Evolutionary conservation across 192 early-diverging fungal genomes (phyloP), one percentile per base, ranked within the genome.

Genomic region (Backusella circina): DNA sequence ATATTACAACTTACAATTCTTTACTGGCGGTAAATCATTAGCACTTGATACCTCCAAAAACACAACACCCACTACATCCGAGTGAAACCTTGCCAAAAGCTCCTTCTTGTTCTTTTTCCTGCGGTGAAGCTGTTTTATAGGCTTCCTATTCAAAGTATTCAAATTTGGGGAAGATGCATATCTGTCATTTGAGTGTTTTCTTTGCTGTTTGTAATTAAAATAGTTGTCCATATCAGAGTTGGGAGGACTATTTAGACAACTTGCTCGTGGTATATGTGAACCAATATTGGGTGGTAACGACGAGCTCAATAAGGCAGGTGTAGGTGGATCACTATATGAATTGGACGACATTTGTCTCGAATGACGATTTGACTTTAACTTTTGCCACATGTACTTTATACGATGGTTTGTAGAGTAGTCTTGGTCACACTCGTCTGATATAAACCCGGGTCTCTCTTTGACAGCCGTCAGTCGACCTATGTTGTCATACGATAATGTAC

Each of bases 41-140:
- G 86, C 86, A 33, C 75, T 82, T n/a, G 76, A 78, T 9, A 90
- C 65, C 67, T 88, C 86, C 67, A 90, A 76, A 72, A 85, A 86
- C 38, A 85, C 79, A 13, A 88, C 75, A 5, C 86, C 88, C 15
- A 84, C 57, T 2, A 84, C 76, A 65, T 80, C 75, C 32, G 65
- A 73, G 38, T 75, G 72, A 18, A 67, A 79, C 15, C 70, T 67
- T 21, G 71, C 82, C 26, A 61, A 61, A 61, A 61, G 23, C 26
- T 61, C 54, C 54, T 61, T 61, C 23, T 3, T 61, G 10, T 15
- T 61, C 21, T 28, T 61, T 61, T 61, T 61, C 26, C 26, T 61
- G 28, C 3, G 54, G 21, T 61, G 54, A 3, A 61, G 54, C 12
- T 61, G 26, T 26, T 61, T 61, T 61, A 10, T 3, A 12, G 54